Evolutionary conservation across 805 yeast genomes (phyloP), one percentile per base, ranked within the genome.

Genomic region (Teunomyces pallodes): DNA sequence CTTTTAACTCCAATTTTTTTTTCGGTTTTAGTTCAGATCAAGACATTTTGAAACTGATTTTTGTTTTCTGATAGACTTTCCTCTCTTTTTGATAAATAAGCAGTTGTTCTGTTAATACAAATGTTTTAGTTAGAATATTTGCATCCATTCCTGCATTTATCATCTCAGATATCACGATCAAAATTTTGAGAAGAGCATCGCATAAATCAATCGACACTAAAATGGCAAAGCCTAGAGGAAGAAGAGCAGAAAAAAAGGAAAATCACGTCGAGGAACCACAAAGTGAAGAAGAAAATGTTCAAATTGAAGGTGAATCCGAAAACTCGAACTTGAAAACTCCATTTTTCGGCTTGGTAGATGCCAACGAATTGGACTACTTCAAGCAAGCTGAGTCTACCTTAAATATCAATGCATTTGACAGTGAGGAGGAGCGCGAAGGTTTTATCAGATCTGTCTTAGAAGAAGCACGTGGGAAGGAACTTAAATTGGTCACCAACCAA

Each of bases 401-500:
- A 38, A 84, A 90, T 41, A 78, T 90, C 36, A 83, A 90, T 66
- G 86, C 94, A 0, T 89, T 92, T 60, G 87, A 80, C 14, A 69
- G 75, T 13, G 75, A 79, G 3, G 96, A 88, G 46, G 97, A 91
- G 54, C 79, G 84, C 55, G 66, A 64, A 6, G 84, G 86, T 1
- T 90, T 92, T 59, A 83, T 89, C 28, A 66, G 77, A 2, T 84
- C 94, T 57, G 87, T 92, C 1, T 76, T 91, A 55, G 92, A 86
- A 54, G 99, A 94, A 70, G 80, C 90, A 17, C 75, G 78, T 42
- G 97, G 96, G 2, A 90, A 91, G 58, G 98, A 92, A 66, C 72
- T 94, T 56, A 92, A 94, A 66, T 75, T 92, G 36, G 96, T 87
- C 3, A 92, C 97, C 2, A 91, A 92, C 61, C 97, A 91, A 61